Evolutionary conservation across 768 basidiomycete genomes (phyloP), one percentile per base, ranked within the genome.

Genomic region (Plicaturopsis crispa): DNA sequence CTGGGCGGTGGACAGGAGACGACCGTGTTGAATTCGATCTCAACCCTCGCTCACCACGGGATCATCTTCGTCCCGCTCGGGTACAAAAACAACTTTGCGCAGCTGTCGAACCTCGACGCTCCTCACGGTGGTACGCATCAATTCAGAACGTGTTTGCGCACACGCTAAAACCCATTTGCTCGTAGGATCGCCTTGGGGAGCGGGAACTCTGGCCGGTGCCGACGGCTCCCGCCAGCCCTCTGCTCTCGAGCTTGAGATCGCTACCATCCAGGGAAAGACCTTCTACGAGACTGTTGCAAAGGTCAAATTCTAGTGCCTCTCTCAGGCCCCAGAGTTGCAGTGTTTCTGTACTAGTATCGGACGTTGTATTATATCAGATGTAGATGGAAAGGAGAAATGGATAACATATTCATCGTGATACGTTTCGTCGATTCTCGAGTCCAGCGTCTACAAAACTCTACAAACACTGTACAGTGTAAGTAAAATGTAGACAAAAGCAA

Each of bases 141-240:
- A 28, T 28, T 8, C 8, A 8, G 8, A 14, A 8, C 26, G 8
- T 28, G 26, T 14, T 14, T 8, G 26, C 10, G 26, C 26, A 28
- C 26, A 28, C 10, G 14, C 26, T 14, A 8, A 8, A 8, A 28
- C 26, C 10, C 14, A 8, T 14, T 16, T 48, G 3, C 22, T 28
- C 36, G 22, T 39, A 80, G 84, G 84, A 32, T 80, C 81, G 14
- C 73, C 88, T 1, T 92, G 80, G 75, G 88, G 88, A 46, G 78
- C 84, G n/a, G 85, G 82, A 33, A 82, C 82, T 22, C 65, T 74
- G 48, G 67, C 80, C 10, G 67, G 64, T 31, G 51, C 59, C 6
- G 68, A 72, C 42, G 80, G 78, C 19, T 63, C 72, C 12, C 78
- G 83, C 47, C 70, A 76, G 48, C 81, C 83, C 16, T 65, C 66